These are phyloP conservation scores for Penicillium italicum DNA, from an alignment of 2,329 filamentous ascomycete genomes.

Conservation along the genomic window DNA sequence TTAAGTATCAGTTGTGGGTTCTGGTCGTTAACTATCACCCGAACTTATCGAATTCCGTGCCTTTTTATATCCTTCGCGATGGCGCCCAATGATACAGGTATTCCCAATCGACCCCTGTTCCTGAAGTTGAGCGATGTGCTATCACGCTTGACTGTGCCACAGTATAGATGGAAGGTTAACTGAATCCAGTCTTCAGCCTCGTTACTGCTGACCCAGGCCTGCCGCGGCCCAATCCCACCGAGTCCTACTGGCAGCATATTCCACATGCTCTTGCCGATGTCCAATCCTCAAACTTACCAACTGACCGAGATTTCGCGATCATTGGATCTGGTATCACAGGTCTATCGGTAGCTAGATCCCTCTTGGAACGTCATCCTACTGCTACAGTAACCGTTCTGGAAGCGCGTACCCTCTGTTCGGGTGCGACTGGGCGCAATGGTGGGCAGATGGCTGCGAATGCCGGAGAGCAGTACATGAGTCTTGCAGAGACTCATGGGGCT, in stretches of 20 bases:
- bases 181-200: conserved; percentile 11
- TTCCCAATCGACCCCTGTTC: neutral
- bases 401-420: conserved; percentile 36
- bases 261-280: conserved; percentile 31
- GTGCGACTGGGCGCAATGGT: conserved; percentile 39
- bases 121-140: neutral
- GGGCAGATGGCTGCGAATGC: conserved; percentile 32
- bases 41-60: neutral
- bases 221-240: conserved; percentile 36
- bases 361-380: conserved; percentile 26
- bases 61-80: neutral
- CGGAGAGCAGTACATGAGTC: conserved; percentile 26
- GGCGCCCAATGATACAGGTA: conserved; percentile 1
- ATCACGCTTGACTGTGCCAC: neutral
- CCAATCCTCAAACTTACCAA: conserved; percentile 28
- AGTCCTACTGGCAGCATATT: conserved; percentile 38
- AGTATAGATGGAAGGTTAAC: neutral
- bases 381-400: conserved; percentile 34
- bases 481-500: conserved; percentile 18
- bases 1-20: neutral
- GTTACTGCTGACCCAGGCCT: conserved; percentile 33
- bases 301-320: conserved; percentile 28
- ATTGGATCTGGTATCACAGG: conserved; percentile 40
- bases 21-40: neutral
- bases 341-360: conserved; percentile 31